Evolutionary conservation across 108 stramenopile species (phyloP).

Genomic region (Skeletonema marinoi): DNA sequence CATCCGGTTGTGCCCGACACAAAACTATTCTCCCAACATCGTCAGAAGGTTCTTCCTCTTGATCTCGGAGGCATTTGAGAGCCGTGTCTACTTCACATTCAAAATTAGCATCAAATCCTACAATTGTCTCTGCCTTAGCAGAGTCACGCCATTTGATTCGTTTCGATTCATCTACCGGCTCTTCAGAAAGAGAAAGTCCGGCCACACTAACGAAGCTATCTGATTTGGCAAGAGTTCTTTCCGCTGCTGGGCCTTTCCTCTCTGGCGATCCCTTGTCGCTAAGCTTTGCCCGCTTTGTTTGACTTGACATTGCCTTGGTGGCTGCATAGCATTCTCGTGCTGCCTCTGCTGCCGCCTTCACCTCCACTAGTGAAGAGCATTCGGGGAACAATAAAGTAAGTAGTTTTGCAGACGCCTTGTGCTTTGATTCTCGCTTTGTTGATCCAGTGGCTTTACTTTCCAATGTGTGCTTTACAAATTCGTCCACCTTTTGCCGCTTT

Average conservation of each 20-base stretch:
- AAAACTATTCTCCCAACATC: constrained; percentile 67
- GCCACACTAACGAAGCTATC: constrained; percentile 29
- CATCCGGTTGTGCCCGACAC: constrained; percentile 57
- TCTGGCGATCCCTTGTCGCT: constrained; percentile 10
- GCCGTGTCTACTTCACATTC: constrained; percentile 45
- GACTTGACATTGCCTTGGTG: constrained; percentile 44
- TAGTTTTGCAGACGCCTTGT: constrained; percentile 80
- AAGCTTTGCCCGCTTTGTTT: constrained; percentile 38
- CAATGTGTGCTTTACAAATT: constrained; percentile 37
- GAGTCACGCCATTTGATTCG: constrained; percentile 24
- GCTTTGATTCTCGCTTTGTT: constrained; percentile 83
- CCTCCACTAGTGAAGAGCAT: constrained; percentile 74
- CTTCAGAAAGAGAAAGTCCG: constrained; percentile 45
- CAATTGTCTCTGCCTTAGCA: neutral
- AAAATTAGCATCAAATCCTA: constrained; percentile 3
- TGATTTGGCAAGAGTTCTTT: neutral
- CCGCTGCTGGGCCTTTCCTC: neutral
- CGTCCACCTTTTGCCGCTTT: constrained; percentile 21
- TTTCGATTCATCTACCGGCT: constrained; percentile 12
- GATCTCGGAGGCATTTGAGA: constrained; percentile 56
- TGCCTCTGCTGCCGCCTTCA: constrained; percentile 84
- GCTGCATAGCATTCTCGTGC: constrained; percentile 75
- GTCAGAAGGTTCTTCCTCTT: constrained; percentile 61
- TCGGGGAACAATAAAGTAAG: constrained; percentile 80
- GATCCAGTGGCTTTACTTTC: constrained; percentile 62